A percentile compares a stretch with the other conserved stretches of the same genome.
Evolutionary conservation across 768 basidiomycete species (phyloP).

Genomic region (Termitomyces sp.): DNA sequence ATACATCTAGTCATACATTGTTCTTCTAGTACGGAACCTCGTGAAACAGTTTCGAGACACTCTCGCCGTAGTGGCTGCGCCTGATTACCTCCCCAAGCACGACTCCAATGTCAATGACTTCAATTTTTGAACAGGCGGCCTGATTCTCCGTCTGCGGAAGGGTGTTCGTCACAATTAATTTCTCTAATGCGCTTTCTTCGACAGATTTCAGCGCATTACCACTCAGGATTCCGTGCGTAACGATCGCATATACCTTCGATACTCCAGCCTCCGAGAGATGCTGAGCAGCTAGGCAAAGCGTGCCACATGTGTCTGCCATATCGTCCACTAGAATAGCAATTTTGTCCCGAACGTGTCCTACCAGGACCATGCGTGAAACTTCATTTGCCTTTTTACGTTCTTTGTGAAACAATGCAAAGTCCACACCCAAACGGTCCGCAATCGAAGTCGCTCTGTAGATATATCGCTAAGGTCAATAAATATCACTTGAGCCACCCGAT

Average conservation of each 20-base stretch:
- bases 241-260: conserved; percentile 80
- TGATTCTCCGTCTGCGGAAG: conserved; percentile 85
- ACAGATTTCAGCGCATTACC: conserved; percentile 82
- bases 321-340: conserved; percentile 95
- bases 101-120: conserved; percentile 91
- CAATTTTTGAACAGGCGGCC: conserved; percentile 70
- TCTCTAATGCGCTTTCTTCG: conserved; percentile 73
- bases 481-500: conserved; percentile 9
- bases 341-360: conserved; percentile 91
- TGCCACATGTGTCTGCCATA: conserved; percentile 97
- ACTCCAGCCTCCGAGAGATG: conserved; percentile 91
- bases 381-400: conserved; percentile 97
- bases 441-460: conserved; percentile 90
- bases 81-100: conserved; percentile 96
- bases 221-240: conserved; percentile 94
- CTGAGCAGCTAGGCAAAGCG: conserved; percentile 85
- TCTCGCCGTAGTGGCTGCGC: conserved; percentile 96
- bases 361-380: conserved; percentile 92
- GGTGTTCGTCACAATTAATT: conserved; percentile 98
- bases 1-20: conserved; percentile 3
- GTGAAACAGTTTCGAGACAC: conserved; percentile 84
- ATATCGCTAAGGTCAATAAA: conserved; percentile 7
- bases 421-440: conserved; percentile 92
- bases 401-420: conserved; percentile 99
- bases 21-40: conserved; percentile 76